These are phyloP conservation scores for Cercospora sp. DNA, from an alignment of 2,329 filamentous ascomycete genomes.

Conservation along the genomic window DNA sequence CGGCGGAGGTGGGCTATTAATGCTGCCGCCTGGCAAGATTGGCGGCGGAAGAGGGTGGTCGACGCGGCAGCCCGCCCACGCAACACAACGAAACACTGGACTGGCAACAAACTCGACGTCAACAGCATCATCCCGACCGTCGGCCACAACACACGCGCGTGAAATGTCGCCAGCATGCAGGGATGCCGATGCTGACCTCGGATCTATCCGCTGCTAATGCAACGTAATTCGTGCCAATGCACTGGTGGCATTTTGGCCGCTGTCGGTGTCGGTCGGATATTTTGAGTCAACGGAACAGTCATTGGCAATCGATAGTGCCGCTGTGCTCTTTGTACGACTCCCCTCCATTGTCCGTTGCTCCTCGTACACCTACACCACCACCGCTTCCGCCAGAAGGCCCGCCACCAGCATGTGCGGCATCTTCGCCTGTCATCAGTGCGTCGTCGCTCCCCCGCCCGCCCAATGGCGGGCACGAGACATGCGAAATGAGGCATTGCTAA, in stretches of 20 bases:
- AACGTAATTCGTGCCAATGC: background rate
- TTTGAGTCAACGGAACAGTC: slow-evolving; percentile 7
- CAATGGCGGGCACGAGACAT: slow-evolving; percentile 57
- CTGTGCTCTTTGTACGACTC: background rate
- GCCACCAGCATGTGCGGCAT: slow-evolving; percentile 83
- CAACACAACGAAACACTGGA: background rate
- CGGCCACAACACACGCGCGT: background rate
- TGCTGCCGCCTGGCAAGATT: slow-evolving; percentile 1
- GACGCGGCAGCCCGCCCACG: background rate
- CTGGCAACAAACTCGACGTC: background rate
- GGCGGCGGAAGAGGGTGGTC: background rate
- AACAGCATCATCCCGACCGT: background rate
- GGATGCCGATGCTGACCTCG: background rate
- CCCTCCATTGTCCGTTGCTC: background rate
- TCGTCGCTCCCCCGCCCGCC: slow-evolving; percentile 64
- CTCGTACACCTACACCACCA: background rate
- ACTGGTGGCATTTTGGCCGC: background rate
- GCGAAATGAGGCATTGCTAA: slow-evolving; percentile 20
- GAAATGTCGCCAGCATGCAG: background rate
- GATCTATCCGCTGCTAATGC: background rate
- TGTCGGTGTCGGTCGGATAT: background rate
- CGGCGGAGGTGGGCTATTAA: background rate
- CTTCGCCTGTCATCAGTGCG: slow-evolving; percentile 85
- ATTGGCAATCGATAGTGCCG: slow-evolving; percentile 2
- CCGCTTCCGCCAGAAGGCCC: background rate